These are phyloP conservation scores for Garcia nutans DNA, from an alignment of 345 rosid genomes.

Conservation along the genomic window DNA sequence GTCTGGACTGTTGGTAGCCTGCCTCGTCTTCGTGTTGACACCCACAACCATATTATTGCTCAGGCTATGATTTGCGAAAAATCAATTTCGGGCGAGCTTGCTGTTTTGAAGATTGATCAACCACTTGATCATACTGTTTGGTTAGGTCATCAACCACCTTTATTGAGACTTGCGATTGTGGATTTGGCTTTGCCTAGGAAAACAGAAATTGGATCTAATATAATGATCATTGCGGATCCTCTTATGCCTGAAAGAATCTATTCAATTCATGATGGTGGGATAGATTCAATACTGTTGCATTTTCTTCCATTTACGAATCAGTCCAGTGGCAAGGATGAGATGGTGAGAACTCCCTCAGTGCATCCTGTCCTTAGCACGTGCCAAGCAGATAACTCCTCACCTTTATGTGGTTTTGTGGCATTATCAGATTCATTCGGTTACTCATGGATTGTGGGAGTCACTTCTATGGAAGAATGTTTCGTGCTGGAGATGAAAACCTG, in stretches of 20 bases:
- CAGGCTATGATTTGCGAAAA: slow-evolving; percentile 90
- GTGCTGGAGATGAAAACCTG: slow-evolving; percentile 87
- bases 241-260: slow-evolving; percentile 80
- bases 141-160: slow-evolving; percentile 86
- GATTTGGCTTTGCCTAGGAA: slow-evolving; percentile 81
- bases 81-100: slow-evolving; percentile 45
- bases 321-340: slow-evolving; percentile 64
- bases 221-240: slow-evolving; percentile 67
- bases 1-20: slow-evolving; percentile 74
- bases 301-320: slow-evolving; percentile 94
- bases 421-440: slow-evolving; percentile 86
- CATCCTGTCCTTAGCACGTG: slow-evolving; percentile 84
- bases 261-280: slow-evolving; percentile 74
- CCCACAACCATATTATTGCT: slow-evolving; percentile 53
- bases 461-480: slow-evolving; percentile 66
- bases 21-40: slow-evolving; percentile 68
- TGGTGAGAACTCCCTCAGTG: slow-evolving; percentile 72
- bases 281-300: slow-evolving; percentile 82
- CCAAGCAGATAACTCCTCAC: slow-evolving; percentile 56
- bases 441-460: slow-evolving; percentile 77
- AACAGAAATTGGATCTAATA: slow-evolving; percentile 41
- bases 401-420: slow-evolving; percentile 65
- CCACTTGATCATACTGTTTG: slow-evolving; percentile 68
- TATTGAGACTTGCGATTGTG: slow-evolving; percentile 83
- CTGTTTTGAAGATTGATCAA: slow-evolving; percentile 52